These are phyloP conservation scores for Inonotus hispidus DNA, from an alignment of 1,284 basidiomycete genomes.

Conservation along the genomic window DNA sequence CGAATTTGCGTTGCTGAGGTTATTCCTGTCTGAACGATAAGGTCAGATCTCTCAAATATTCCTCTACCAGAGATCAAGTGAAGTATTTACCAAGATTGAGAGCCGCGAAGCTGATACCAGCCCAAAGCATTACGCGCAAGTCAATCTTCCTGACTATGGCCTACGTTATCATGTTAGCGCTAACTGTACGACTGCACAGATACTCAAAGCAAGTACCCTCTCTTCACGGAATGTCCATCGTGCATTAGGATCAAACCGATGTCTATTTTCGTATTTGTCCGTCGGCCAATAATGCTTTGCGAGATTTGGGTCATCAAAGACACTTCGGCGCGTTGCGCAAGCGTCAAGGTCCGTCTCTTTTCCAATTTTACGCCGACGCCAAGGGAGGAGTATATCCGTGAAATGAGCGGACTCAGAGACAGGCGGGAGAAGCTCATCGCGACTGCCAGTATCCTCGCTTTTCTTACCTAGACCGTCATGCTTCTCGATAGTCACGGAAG, in stretches of 20 bases:
- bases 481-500: not conserved
- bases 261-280: slow-evolving; percentile 53
- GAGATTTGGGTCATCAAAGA: slow-evolving; percentile 52
- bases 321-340: slow-evolving; percentile 49
- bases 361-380: not conserved
- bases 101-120: slow-evolving; percentile 57
- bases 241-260: slow-evolving; percentile 59
- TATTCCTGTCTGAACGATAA: slow-evolving; percentile 47
- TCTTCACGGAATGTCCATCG: slow-evolving; percentile 72
- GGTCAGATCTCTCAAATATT: too few species aligned
- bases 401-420: not conserved
- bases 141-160: slow-evolving; percentile 56
- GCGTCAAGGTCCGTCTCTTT: slow-evolving; percentile 32
- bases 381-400: not conserved
- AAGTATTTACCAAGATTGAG: slow-evolving; percentile 1
- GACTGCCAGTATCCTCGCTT: not conserved
- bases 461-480: not conserved
- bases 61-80: slow-evolving; percentile 26
- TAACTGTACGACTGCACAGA: not conserved
- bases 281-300: slow-evolving; percentile 52
- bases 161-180: slow-evolving; percentile 26
- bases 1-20: slow-evolving; percentile 59
- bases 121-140: slow-evolving; percentile 58
- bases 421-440: not conserved
- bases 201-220: slow-evolving; percentile 28